Base-by-base conservation (phyloP, 2,329 filamentous ascomycete genomes). In the Neonectria hederae region DNA sequence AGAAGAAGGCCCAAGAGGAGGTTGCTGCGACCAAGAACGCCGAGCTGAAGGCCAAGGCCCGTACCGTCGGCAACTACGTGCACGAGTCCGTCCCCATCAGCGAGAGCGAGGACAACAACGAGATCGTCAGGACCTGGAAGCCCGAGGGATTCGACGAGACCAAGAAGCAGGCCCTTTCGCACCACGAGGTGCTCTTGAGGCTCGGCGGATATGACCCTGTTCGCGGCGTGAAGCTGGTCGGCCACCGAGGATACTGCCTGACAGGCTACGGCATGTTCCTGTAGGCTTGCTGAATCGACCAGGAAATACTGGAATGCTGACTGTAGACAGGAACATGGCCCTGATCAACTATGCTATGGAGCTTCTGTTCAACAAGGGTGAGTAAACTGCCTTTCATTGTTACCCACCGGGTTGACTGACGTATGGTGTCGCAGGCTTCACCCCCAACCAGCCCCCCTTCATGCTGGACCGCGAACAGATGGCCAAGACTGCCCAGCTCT, bases 381-480 rank as follows among this genome's bases (percentile, higher is more conserved):
- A 22, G 69, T 45, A 19, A 5, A 7, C 13, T 6, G 3, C 11
- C 5, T 13, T 32, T 21, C 2, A 19, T 7, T 53, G 14, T 4
- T 13, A 7, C 14, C 49, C 3, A 8, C 26, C 21, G 21, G n/a
- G 11, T 28, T 56, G 14, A 49, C 63, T 71, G 52, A 71, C 38
- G 17, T 32, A 24, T 21, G 13, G 43, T n/a, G 17, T 53, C 38
- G 14, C 24, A 79, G 94, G 92, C 61, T 97, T 94, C 80, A 93
- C 87, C 30, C 90, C 92, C 8, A 89, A 95, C 69, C 92, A 96
- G 76, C 91, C 95, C 2, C 94, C 94, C 2, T 94, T 93, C 76
- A 97, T 99, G 84, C 97, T 98, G 92, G 87, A 95, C 67, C 92
- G 92, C 79, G 92, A 97, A 54, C 91, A 93, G 78, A 99, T 99